These are phyloP conservation scores for Urtica urens DNA, from an alignment of 306 rosid species.

Conservation along the genomic window DNA sequence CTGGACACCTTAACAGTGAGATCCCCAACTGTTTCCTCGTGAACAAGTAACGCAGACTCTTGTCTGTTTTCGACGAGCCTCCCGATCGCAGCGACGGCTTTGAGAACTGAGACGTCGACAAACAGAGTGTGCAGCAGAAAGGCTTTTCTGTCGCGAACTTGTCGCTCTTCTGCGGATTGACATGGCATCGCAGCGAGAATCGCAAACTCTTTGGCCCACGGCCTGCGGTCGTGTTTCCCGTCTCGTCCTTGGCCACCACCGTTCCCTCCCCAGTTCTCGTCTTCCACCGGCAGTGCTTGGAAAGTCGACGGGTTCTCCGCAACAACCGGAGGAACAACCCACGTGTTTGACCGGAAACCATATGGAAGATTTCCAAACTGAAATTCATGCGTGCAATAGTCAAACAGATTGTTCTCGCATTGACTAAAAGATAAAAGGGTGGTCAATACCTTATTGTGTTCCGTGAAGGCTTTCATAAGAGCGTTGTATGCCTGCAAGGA, in stretches of 20 bases:
- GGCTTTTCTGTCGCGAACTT: constrained; percentile 83
- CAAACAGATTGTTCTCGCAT: constrained; percentile 11
- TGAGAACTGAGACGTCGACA: constrained; percentile 70
- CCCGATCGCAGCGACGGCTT: constrained; percentile 68
- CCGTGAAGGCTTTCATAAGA: constrained; percentile 82
- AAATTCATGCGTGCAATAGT: constrained; percentile 2
- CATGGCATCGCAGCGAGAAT: constrained; percentile 86
- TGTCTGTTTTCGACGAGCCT: constrained; percentile 30
- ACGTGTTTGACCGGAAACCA: constrained; percentile 90
- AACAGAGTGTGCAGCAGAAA: constrained; percentile 92
- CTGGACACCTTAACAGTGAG: constrained; percentile 58
- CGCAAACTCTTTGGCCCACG: constrained; percentile 83
- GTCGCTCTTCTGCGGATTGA: constrained; percentile 83
- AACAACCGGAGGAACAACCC: constrained; percentile 94
- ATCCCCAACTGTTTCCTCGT: constrained; percentile 66
- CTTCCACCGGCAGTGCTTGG: constrained; percentile 74
- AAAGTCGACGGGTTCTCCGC: constrained; percentile 61
- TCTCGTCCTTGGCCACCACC: constrained; percentile 95
- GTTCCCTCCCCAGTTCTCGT: constrained; percentile 86
- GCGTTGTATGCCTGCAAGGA: constrained; percentile 71
- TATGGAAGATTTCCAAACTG: constrained; percentile 97
- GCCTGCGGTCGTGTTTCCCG: constrained; percentile 52
- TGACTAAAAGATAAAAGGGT: background rate
- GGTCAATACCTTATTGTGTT: constrained; percentile 71
- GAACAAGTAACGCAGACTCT: constrained; percentile 27